Evolutionary conservation across 2,329 filamentous ascomycete species (phyloP).

Genomic region (Colletotrichum graminicola): DNA sequence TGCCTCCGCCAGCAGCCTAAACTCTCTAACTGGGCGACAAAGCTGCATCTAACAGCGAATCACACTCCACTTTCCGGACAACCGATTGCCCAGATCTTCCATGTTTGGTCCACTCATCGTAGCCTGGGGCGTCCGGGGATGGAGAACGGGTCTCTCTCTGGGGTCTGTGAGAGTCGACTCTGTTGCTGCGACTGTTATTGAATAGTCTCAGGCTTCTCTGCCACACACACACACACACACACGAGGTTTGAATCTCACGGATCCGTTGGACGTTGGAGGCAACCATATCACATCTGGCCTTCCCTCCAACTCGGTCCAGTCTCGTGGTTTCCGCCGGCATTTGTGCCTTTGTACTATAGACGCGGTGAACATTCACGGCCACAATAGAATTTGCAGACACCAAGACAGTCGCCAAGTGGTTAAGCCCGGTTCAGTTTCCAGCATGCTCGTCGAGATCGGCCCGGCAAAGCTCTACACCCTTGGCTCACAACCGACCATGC

Average conservation of each 20-base stretch:
- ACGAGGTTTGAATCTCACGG: not conserved
- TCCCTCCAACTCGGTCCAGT: not conserved
- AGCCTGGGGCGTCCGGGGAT: conserved; percentile 30
- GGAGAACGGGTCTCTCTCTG: not conserved
- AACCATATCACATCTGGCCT: not conserved
- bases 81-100: conserved; percentile 1
- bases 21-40: conserved; percentile 18
- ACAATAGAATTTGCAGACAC: not conserved
- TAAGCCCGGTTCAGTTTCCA: not conserved
- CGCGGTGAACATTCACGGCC: not conserved
- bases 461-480: not conserved
- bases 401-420: not conserved
- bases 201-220: conserved; percentile 25
- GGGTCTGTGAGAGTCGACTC: conserved; percentile 25
- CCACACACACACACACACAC: not conserved
- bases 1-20: conserved; percentile 32
- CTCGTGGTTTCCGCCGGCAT: not conserved
- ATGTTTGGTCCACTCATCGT: conserved; percentile 13
- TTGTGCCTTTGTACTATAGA: not conserved
- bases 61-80: conserved; percentile 16
- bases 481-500: not conserved
- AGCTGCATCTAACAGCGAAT: conserved; percentile 24
- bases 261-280: not conserved
- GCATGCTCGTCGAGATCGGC: not conserved
- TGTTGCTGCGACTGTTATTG: conserved; percentile 8